Conservation (phyloP, 805 yeast species). For the Wickerhamomyces canadensis region DNA sequence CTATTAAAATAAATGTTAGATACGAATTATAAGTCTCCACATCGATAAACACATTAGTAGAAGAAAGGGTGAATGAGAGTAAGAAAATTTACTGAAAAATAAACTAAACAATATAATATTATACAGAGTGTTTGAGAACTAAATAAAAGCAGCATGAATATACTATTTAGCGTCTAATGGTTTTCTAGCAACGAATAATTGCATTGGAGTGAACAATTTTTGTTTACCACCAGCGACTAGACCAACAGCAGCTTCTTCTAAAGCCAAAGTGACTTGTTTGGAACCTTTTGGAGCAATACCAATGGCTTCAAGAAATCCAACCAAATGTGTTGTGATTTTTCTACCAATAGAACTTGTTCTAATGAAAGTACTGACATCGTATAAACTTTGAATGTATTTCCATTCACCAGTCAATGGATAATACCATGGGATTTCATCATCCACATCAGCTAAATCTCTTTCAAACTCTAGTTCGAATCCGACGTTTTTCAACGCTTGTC, state of each 20-base stretch:
- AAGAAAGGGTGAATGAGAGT: background rate
- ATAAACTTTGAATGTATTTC: constrained; percentile 73
- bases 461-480: constrained; percentile 80
- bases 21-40: too few species aligned
- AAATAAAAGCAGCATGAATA: too few species aligned
- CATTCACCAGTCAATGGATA: constrained; percentile 94
- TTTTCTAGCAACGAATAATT: constrained; percentile 84
- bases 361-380: constrained; percentile 76
- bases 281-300: constrained; percentile 94
- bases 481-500: constrained; percentile 74
- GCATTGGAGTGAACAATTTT: constrained; percentile 95
- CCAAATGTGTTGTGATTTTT: constrained; percentile 72
- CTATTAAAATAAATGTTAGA: background rate
- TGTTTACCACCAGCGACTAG: constrained; percentile 89
- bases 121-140: background rate
- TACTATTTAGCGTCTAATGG: constrained; percentile 43
- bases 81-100: too few species aligned
- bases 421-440: constrained; percentile 93
- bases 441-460: constrained; percentile 76
- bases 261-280: constrained; percentile 80
- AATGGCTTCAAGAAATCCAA: constrained; percentile 74
- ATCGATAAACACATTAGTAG: too few species aligned
- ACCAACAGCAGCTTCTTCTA: constrained; percentile 96
- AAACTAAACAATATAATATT: too few species aligned
- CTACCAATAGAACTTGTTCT: constrained; percentile 90